These are phyloP conservation scores for Dendrobium chrysotoxum DNA, from an alignment of 106 monocot species.

Conservation along the genomic window DNA sequence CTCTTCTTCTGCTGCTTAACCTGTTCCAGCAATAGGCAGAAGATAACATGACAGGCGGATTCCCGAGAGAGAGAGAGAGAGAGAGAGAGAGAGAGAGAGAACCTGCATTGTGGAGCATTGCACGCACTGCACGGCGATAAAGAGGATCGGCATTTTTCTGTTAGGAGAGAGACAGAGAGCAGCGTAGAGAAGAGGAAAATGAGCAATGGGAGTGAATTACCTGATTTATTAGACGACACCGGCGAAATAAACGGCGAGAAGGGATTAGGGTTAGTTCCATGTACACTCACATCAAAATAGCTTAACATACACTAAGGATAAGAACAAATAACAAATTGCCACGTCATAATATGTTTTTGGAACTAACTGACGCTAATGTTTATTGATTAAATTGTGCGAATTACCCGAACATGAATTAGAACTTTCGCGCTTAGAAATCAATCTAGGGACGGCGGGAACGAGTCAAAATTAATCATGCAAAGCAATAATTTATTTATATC, in stretches of 20 bases:
- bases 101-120: conserved; percentile 60
- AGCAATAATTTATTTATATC: too few relatives aligned
- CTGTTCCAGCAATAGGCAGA: conserved; percentile 10
- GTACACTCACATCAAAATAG: neutral
- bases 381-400: neutral
- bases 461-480: too few relatives aligned
- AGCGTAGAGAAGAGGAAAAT: neutral
- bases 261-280: neutral
- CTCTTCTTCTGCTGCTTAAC: conserved; percentile 56
- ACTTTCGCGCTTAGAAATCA: neutral
- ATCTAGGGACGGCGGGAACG: neutral
- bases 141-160: conserved; percentile 20
- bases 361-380: neutral
- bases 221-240: too few relatives aligned
- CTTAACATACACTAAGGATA: neutral
- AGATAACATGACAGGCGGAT: neutral
- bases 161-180: neutral
- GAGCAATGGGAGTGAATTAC: neutral
- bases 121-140: conserved; percentile 47
- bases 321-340: neutral
- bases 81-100: conserved; percentile 1
- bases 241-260: neutral
- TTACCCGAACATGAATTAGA: neutral
- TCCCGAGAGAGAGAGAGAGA: neutral
- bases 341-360: too few relatives aligned